Percentiles rank a stretch among this genome's conserved stretches.
phyloP scores from a whole-genome alignment of 108 stramenopile species.

The Cylindrotheca fusiformis region DNA sequence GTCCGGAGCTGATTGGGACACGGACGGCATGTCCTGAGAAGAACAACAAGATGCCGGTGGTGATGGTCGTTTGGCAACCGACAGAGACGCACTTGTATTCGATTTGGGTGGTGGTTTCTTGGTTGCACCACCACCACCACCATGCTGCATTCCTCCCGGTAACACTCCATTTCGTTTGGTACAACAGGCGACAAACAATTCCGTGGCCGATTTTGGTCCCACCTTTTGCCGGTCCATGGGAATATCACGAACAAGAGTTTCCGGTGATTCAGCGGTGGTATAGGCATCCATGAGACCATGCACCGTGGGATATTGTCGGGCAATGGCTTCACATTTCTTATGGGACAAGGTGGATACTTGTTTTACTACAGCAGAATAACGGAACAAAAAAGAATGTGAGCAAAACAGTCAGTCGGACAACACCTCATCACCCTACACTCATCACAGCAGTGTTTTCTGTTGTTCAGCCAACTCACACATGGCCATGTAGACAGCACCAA shows the following conservation, averaged over 20 bases:
- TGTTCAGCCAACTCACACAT: conserved; percentile 19
- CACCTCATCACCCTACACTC: too few species aligned
- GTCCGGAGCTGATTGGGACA: too few species aligned
- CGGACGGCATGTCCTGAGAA: too few species aligned
- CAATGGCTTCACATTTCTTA: conserved; percentile 35
- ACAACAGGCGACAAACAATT: conserved; percentile 31
- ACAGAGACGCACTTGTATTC: too few species aligned
- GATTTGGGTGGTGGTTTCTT: too few species aligned
- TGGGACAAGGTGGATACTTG: conserved; percentile 41
- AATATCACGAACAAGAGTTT: conserved; percentile 14
- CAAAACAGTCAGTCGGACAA: neutral
- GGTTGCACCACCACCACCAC: conserved; percentile 2
- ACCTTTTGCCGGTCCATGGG: conserved; percentile 18
- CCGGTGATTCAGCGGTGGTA: neutral
- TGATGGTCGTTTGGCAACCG: too few species aligned
- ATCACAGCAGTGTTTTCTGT: too few species aligned
- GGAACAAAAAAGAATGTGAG: neutral
- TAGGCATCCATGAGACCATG: conserved; percentile 20
- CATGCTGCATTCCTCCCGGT: too few species aligned
- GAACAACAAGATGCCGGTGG: too few species aligned
- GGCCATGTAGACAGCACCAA: conserved; percentile 29
- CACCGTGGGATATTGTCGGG: conserved; percentile 31
- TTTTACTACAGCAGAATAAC: conserved; percentile 31
- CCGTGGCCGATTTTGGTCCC: conserved; percentile 38
- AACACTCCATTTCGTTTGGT: conserved; percentile 21